Conservation (phyloP, 2,329 filamentous ascomycete species). For the Penicillium sp. region DNA sequence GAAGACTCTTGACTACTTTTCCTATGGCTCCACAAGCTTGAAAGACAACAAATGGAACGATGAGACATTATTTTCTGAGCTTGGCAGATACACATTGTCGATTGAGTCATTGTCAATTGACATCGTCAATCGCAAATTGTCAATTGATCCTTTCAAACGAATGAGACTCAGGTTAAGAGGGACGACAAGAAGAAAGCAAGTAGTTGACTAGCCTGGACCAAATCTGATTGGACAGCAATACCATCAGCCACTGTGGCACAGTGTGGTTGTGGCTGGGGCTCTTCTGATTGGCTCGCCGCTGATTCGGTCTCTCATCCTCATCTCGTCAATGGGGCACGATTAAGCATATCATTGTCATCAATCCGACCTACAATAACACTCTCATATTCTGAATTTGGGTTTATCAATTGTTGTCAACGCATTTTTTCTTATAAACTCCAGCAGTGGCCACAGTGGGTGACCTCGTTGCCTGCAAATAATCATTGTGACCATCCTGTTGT, state of each 20-base stretch:
- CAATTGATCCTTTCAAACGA: too few relatives aligned
- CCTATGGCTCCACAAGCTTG: too few relatives aligned
- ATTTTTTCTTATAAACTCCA: background rate
- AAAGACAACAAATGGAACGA: too few relatives aligned
- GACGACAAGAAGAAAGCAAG: too few relatives aligned
- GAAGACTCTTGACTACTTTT: too few relatives aligned
- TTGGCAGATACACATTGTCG: too few relatives aligned
- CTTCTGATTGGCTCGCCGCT: constrained; percentile 8
- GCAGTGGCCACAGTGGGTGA: background rate
- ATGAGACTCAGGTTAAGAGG: too few relatives aligned
- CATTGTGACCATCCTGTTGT: background rate
- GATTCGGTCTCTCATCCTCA: constrained; percentile 4
- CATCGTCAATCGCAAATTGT: too few relatives aligned
- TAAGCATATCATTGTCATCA: background rate
- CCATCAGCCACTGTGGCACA: constrained; percentile 1
- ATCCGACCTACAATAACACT: background rate
- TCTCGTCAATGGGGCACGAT: background rate
- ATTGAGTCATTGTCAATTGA: too few relatives aligned
- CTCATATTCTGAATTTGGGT: background rate
- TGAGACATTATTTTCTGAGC: too few relatives aligned
- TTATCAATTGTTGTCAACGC: background rate
- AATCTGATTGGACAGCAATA: background rate
- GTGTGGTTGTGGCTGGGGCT: background rate
- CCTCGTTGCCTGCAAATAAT: background rate
- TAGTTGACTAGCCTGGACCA: too few relatives aligned